These are phyloP conservation scores for Mesembryanthemum crystallinum DNA, from an alignment of 148 eudicot species.

Conservation along the genomic window DNA sequence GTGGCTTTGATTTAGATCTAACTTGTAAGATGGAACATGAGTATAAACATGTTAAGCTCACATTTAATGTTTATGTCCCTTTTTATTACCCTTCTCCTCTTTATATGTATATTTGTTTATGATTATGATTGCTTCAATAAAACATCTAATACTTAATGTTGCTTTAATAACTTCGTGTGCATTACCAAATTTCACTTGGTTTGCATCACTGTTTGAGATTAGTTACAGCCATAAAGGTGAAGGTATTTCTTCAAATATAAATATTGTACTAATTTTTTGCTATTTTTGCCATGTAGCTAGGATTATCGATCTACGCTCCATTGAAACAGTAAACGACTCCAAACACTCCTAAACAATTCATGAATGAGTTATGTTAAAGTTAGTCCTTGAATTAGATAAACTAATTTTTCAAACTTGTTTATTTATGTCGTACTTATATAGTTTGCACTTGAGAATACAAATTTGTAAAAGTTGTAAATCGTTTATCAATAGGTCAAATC, in stretches of 20 bases:
- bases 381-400: no score
- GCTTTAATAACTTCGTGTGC: conserved; percentile 8
- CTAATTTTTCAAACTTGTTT: no score
- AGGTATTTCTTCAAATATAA: not conserved
- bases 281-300: not conserved
- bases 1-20: conserved; percentile 9
- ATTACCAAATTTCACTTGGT: not conserved
- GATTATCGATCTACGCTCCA: not conserved
- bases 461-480: no score
- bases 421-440: no score
- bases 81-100: conserved; percentile 5
- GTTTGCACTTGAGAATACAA: no score
- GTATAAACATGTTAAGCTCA: conserved; percentile 13
- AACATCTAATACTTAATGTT: conserved; percentile 14
- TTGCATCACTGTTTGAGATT: not conserved
- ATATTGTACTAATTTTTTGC: not conserved
- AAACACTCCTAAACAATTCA: no score
- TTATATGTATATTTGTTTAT: not conserved
- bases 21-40: conserved; percentile 2
- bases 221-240: not conserved
- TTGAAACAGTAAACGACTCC: no score
- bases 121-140: conserved; percentile 1
- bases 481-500: no score
- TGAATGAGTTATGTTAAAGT: no score
- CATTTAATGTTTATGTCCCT: conserved; percentile 28